Base-by-base conservation (phyloP, 2,329 filamentous ascomycete species). In the Penicillium verrucosum region DNA sequence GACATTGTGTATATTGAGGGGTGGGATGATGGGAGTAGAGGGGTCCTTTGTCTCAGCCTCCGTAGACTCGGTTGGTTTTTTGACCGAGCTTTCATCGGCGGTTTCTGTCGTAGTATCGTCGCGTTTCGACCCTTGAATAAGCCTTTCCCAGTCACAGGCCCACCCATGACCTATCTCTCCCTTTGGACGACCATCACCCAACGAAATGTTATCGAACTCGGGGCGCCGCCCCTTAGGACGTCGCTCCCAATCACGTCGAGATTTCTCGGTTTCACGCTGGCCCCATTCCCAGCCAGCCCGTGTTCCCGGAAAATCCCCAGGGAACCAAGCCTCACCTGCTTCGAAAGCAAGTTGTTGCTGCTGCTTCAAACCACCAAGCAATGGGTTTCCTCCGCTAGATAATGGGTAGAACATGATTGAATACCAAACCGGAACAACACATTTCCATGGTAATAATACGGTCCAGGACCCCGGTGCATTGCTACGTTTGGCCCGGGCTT, bases 381-480 rank as follows among this genome's bases (percentile, higher is more conserved):
- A 82, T 1, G 90, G 89, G 58, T 91, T 95, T 0, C 88, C 87
- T 8, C 92, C 92, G 1, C 86, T 89, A 0, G 86, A 89, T 0
- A 95, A 80, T 0, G 90, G 90, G 58, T 87, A 91, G 68, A 91
- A 91, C 75, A 96, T 88, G 14, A 97, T 76, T 45, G 85, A 86
- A 65, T 93, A 88, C 94, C 94, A 99, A 32, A 97, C 80, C 0
- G 90, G 85, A 36, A 85, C 79, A 36, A 97, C 88, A 65, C 90
- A 96, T 69, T 90, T 92, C 91, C 93, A 97, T 0, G 94, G 94
- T 3, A 94, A 81, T 25, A 97, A 79, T 1, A 97, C 71, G 0
- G 87, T 94, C 91, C 92, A 97, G 0, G 81, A 86, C 0, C 88
- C 88, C 46, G 88, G 85, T 1, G 79, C 77, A 45, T 81, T 82